These are phyloP conservation scores for Suhomyces chickasaworum DNA, from an alignment of 1,139 yeast genomes.

Conservation along the genomic window DNA sequence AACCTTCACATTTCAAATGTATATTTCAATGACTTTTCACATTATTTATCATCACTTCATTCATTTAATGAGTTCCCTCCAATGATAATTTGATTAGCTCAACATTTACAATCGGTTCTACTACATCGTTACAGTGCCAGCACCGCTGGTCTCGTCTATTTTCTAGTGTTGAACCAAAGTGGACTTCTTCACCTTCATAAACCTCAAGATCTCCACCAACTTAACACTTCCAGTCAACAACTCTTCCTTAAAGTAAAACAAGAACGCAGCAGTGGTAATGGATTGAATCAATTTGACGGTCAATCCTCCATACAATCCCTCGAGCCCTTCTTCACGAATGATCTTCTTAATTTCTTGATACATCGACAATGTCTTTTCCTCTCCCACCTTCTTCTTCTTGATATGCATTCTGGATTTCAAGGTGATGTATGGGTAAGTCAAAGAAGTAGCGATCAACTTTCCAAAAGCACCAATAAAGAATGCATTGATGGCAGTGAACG, in stretches of 20 bases:
- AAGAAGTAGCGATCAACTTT: conserved; percentile 80
- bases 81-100: no score
- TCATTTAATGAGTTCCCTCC: no score
- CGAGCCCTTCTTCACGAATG: conserved; percentile 66
- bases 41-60: no score
- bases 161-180: conserved; percentile 1
- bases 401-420: conserved; percentile 87
- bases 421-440: conserved; percentile 90
- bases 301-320: conserved; percentile 81
- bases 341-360: conserved; percentile 51
- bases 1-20: no score
- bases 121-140: not conserved
- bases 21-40: no score
- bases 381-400: conserved; percentile 36
- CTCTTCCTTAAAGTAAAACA: conserved; percentile 90
- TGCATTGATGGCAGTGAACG: conserved; percentile 66
- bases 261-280: conserved; percentile 84
- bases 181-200: conserved; percentile 26
- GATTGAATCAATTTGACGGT: conserved; percentile 79
- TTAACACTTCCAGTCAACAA: conserved; percentile 55
- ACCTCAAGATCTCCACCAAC: conserved; percentile 42
- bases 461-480: conserved; percentile 88
- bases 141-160: conserved; percentile 2
- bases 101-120: no score
- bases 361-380: conserved; percentile 41